These are phyloP conservation scores for Boletales sp. DNA, from an alignment of 768 basidiomycete species.

Conservation along the genomic window DNA sequence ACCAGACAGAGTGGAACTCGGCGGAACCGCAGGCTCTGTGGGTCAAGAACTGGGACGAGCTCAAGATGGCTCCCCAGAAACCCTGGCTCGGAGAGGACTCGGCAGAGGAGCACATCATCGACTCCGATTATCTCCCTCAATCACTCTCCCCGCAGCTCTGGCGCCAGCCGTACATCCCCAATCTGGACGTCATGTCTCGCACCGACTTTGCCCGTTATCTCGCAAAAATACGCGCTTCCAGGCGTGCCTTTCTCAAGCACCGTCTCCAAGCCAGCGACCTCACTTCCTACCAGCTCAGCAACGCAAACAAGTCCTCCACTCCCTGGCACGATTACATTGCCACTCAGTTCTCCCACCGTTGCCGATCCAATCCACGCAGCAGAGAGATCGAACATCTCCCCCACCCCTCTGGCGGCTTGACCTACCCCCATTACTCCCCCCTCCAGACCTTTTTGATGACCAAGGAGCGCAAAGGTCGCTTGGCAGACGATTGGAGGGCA, in stretches of 20 bases:
- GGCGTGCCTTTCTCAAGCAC: constrained; percentile 54
- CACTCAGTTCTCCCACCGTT: constrained; percentile 15
- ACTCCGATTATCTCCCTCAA: constrained; percentile 25
- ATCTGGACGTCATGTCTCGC: constrained; percentile 59
- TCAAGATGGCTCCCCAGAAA: constrained; percentile 27
- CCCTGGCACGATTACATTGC: constrained; percentile 27
- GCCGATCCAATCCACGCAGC: constrained; percentile 22
- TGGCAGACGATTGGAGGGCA: constrained; percentile 36
- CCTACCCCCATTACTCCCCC: constrained; percentile 50
- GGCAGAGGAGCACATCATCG: constrained; percentile 19
- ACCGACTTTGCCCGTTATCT: constrained; percentile 59
- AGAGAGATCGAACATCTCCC: constrained; percentile 58
- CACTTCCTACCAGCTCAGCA: constrained; percentile 29
- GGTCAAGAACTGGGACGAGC: constrained; percentile 63
- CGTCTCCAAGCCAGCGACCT: constrained; percentile 16
- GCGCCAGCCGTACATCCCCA: constrained; percentile 38
- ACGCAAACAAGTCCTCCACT: constrained; percentile 11
- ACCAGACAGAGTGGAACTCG: constrained; percentile 76
- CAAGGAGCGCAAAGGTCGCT: constrained; percentile 55
- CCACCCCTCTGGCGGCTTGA: constrained; percentile 59
- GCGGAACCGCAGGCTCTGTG: constrained; percentile 66
- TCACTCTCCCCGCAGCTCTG: constrained; percentile 13
- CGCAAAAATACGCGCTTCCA: constrained; percentile 49
- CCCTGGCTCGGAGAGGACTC: constrained; percentile 10
- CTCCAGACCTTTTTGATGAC: constrained; percentile 54